Evolutionary conservation across 164 flowering plant species (phyloP).

Genomic region (Vitis riparia): DNA sequence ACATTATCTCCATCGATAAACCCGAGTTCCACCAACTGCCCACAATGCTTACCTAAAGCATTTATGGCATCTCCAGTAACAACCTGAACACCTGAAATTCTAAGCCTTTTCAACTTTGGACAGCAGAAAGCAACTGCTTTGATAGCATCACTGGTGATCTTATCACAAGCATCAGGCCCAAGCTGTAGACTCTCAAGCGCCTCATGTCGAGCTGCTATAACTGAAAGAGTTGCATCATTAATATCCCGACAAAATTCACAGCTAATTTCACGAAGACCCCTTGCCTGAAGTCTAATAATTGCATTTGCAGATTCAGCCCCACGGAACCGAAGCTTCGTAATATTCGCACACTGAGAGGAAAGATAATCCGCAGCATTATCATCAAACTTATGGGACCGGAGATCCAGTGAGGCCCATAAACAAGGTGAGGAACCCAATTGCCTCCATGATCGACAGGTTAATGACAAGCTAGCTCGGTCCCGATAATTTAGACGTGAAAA

Average conservation of each 20-base stretch:
- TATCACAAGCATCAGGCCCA: conserved; percentile 92
- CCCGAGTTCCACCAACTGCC: conserved; percentile 68
- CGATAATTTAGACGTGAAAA: conserved; percentile 83
- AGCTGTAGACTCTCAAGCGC: conserved; percentile 77
- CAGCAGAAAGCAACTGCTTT: conserved; percentile 78
- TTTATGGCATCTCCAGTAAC: conserved; percentile 72
- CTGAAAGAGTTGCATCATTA: conserved; percentile 78
- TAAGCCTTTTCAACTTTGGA: conserved; percentile 64
- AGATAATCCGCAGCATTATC: conserved; percentile 48
- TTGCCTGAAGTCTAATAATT: conserved; percentile 67
- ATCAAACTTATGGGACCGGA: conserved; percentile 79
- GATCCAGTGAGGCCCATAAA: conserved; percentile 83
- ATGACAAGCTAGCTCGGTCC: conserved; percentile 83
- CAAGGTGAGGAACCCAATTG: conserved; percentile 59
- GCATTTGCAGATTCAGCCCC: conserved; percentile 90
- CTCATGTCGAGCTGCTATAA: conserved; percentile 91
- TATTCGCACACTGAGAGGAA: conserved; percentile 63
- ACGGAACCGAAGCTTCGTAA: conserved; percentile 78
- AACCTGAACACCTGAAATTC: conserved; percentile 85
- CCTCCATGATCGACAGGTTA: conserved; percentile 81
- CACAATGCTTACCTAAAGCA: conserved; percentile 74
- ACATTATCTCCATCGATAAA: conserved; percentile 78
- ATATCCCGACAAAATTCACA: conserved; percentile 84
- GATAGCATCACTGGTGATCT: conserved; percentile 84
- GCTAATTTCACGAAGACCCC: conserved; percentile 63